Conservation (phyloP, 768 basidiomycete genomes). For the Leccinum subtestaceum region DNA sequence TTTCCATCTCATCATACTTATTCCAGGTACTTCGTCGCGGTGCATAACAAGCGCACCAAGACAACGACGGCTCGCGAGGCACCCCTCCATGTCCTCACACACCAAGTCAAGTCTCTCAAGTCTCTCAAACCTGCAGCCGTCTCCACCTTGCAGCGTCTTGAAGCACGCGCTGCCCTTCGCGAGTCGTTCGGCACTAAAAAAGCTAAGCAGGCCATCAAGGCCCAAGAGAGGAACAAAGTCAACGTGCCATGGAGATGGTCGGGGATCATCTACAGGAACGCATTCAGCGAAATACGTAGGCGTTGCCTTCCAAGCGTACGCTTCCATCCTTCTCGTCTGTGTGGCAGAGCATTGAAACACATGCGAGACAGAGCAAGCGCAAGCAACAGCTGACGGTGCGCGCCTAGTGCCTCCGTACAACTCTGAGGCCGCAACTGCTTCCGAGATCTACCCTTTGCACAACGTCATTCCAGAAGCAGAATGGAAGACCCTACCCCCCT, state of each 20-base stretch:
- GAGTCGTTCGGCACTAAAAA: conserved; percentile 96
- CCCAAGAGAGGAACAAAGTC: conserved; percentile 85
- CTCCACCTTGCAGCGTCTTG: conserved; percentile 48
- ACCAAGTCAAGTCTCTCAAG: conserved; percentile 84
- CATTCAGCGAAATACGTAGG: conserved; percentile 70
- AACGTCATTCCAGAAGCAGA: conserved; percentile 79
- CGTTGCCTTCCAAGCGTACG: conserved; percentile 68
- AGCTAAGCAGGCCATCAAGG: conserved; percentile 80
- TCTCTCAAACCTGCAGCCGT: conserved; percentile 49
- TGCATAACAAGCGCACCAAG: conserved; percentile 75
- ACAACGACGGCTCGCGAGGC: conserved; percentile 67
- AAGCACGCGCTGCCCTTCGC: conserved; percentile 76
- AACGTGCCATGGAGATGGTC: conserved; percentile 90
- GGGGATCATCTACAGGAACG: conserved; percentile 78
- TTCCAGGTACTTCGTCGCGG: conserved; percentile 75
- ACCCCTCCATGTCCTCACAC: conserved; percentile 66
- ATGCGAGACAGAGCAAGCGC: conserved; percentile 55
- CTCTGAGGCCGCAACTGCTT: conserved; percentile 58
- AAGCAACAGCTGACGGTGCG: conserved; percentile 56
- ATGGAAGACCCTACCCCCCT: conserved; percentile 65
- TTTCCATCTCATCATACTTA: conserved; percentile 1
- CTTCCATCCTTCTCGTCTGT: conserved; percentile 7
- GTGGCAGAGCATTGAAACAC: neutral
- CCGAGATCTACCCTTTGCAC: conserved; percentile 72
- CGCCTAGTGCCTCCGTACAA: conserved; percentile 79